Base-by-base conservation (phyloP, 345 rosid genomes). In the Brassica cretica region DNA sequence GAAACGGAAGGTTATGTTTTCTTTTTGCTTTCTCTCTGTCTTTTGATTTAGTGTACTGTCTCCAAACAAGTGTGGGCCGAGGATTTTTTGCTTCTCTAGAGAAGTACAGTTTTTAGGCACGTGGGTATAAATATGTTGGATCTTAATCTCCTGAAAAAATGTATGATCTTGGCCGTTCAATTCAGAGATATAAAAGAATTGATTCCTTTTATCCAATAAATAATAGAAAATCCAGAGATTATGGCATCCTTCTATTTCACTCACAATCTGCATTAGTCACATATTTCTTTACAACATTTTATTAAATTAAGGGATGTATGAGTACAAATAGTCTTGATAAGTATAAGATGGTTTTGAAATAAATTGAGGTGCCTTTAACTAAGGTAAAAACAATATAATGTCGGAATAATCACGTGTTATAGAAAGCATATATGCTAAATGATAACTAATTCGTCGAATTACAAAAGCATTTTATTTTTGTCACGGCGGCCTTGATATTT, bases 91-190 rank as follows among this genome's bases (percentile, higher is more conserved):
- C 24, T 1, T 21, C 24, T 21, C 24, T 21, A 59, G 66, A 44
- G 58, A 3, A 16, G 29, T 68, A 27, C 49, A 41, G 56, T 21
- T 33, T 27, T 68, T 39, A 55, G 27, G 68, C 82, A 80, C 82
- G 79, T 80, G 79, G 68, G 60, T 10, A 11, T 41, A 41, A 41
- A 44, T 71, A 37, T 78, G 19, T 60, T 10, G 2, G 70, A 74
- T 64, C 71, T 67, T 16, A 59, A 72, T 66, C 68, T 78, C 73
- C 81, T 66, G 73, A 41, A 37, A 33, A 15, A n/a, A 27, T 71
- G 19, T 68, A 1, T 5, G 12, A 80, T 80, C 72, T 55, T 56
- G 76, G 59, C 82, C 82, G 82, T 79, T 70, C 68, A 41, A 33
- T 66, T 49, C 9, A 5, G 49, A 71, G 58, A 71, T 60, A 63